Evolutionary conservation across 2,329 filamentous ascomycete genomes (phyloP).

Genomic region (Lasiodiplodia sp.): DNA sequence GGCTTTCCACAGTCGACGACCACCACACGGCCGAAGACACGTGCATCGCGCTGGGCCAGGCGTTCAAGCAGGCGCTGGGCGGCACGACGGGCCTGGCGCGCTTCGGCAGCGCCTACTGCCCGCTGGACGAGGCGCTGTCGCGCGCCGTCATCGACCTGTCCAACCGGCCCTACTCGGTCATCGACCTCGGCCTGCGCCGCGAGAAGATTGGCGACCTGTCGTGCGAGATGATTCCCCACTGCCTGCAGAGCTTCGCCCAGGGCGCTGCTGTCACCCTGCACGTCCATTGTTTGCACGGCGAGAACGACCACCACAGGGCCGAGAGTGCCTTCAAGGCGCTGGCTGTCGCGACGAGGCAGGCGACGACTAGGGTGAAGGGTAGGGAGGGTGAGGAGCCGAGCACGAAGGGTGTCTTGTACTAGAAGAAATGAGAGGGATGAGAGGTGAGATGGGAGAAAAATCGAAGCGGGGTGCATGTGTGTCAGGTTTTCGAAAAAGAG

Average conservation of each 20-base stretch:
- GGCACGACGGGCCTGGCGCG: conserved; percentile 81
- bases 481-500: not conserved
- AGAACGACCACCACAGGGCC: conserved; percentile 94
- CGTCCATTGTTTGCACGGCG: conserved; percentile 87
- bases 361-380: conserved; percentile 76
- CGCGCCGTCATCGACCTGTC: conserved; percentile 94
- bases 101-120: conserved; percentile 90
- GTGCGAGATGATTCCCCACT: conserved; percentile 97
- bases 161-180: conserved; percentile 85
- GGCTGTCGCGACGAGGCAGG: conserved; percentile 82
- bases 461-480: not conserved
- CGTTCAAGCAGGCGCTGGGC: conserved; percentile 82
- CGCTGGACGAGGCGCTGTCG: conserved; percentile 93
- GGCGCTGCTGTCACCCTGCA: conserved; percentile 91
- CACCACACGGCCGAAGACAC: conserved; percentile 98
- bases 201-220: conserved; percentile 95
- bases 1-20: conserved; percentile 76
- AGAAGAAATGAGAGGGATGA: not conserved
- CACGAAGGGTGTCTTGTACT: conserved; percentile 87
- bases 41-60: conserved; percentile 86
- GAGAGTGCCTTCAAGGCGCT: conserved; percentile 98
- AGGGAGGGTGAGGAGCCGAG: conserved; percentile 93
- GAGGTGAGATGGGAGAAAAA: not conserved
- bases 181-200: conserved; percentile 82
- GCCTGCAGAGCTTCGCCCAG: conserved; percentile 91